Evolutionary conservation across 2,329 filamentous ascomycete genomes (phyloP).

Genomic region (Aspergillus awamori): DNA sequence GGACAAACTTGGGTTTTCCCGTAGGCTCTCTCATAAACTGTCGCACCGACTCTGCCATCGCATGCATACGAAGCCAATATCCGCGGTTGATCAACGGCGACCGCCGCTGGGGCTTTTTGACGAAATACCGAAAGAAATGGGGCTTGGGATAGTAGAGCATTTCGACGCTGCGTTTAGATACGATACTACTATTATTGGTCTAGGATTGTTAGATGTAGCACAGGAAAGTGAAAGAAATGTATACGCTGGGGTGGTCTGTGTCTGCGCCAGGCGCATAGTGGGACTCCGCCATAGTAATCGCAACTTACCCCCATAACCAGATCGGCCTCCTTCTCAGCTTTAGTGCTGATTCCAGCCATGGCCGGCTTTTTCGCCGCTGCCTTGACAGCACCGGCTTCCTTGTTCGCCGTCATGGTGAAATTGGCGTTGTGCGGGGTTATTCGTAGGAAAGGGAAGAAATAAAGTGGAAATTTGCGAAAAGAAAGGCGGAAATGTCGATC

Average conservation of each 20-base stretch:
- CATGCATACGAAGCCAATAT: conserved; percentile 83
- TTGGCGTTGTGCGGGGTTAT: neutral
- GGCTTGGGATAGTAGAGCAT: conserved; percentile 79
- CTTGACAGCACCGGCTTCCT: conserved; percentile 17
- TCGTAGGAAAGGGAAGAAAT: conserved; percentile 2
- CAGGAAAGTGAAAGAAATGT: neutral
- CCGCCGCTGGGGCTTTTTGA: conserved; percentile 77
- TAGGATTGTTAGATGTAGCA: conserved; percentile 35
- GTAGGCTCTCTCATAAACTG: conserved; percentile 67
- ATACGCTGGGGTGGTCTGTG: conserved; percentile 7
- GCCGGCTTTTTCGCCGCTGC: conserved; percentile 18
- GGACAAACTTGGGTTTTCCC: conserved; percentile 67
- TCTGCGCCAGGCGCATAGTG: conserved; percentile 8
- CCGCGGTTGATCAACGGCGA: conserved; percentile 89
- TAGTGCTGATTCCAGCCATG: conserved; percentile 25
- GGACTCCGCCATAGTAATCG: neutral
- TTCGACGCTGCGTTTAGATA: conserved; percentile 92
- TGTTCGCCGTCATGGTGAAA: conserved; percentile 4
- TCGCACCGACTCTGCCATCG: conserved; percentile 73
- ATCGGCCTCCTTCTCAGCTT: conserved; percentile 51
- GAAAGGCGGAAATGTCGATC: conserved; percentile 25
- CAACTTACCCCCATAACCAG: conserved; percentile 57
- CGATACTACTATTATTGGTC: conserved; percentile 91
- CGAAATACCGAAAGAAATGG: conserved; percentile 86
- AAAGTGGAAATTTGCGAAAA: neutral